phyloP scores from a whole-genome alignment of 2,329 filamentous ascomycete species.

The Macrophomina pseudophaseolina region DNA sequence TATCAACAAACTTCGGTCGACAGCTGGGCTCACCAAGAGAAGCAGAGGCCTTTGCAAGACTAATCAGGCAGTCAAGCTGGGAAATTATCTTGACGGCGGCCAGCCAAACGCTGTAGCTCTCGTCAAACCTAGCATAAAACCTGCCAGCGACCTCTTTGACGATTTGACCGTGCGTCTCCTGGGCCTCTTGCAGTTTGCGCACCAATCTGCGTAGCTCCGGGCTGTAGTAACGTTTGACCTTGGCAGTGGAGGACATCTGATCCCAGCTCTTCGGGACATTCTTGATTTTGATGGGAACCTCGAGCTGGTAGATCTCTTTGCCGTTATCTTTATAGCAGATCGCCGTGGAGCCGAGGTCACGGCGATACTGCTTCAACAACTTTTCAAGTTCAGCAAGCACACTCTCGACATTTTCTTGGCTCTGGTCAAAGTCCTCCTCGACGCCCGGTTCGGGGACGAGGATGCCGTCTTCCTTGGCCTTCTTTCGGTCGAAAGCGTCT shows the following conservation, averaged over 20 bases:
- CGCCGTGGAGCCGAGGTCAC: conserved; percentile 73
- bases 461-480: conserved; percentile 78
- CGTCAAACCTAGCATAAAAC: conserved; percentile 87
- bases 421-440: conserved; percentile 89
- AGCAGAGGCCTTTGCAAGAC: conserved; percentile 84
- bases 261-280: conserved; percentile 84
- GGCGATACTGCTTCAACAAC: conserved; percentile 73
- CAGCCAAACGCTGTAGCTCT: conserved; percentile 84
- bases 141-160: conserved; percentile 82
- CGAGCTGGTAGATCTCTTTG: conserved; percentile 96
- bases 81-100: conserved; percentile 87
- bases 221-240: conserved; percentile 94
- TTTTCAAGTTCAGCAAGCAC: conserved; percentile 75
- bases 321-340: conserved; percentile 72
- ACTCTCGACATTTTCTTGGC: conserved; percentile 74
- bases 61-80: conserved; percentile 93
- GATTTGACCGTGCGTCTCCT: conserved; percentile 91
- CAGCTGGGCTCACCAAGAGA: conserved; percentile 86
- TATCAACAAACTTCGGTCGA: conserved; percentile 83
- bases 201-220: conserved; percentile 81
- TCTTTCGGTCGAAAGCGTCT: conserved; percentile 83
- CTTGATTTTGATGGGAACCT: conserved; percentile 84
- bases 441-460: conserved; percentile 86
- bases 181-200: conserved; percentile 86
- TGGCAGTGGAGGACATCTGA: conserved; percentile 92